Conservation (phyloP, 2,329 filamentous ascomycete genomes). For the Phyllosticta paracitricarpa region DNA sequence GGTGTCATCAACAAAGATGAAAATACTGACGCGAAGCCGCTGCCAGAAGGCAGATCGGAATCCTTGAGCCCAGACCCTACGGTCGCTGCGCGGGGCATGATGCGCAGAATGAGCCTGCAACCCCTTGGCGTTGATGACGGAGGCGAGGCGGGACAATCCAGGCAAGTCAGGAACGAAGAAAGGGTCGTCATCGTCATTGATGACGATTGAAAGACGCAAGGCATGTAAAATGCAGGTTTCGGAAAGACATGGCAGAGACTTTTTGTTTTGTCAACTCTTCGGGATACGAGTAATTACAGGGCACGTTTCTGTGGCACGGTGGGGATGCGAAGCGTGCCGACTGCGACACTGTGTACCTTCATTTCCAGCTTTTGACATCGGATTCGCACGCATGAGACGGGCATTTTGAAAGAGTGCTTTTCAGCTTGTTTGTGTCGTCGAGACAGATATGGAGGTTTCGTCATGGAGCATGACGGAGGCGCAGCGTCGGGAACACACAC, state of each 20-base stretch:
- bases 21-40: too few species aligned
- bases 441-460: not conserved
- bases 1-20: not conserved
- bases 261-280: not conserved
- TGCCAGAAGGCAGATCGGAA: not conserved
- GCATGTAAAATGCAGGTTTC: not conserved
- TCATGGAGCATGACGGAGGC: not conserved
- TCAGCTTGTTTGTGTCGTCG: not conserved
- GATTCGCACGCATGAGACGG: not conserved
- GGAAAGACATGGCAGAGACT: not conserved
- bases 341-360: not conserved
- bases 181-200: not conserved
- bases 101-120: not conserved
- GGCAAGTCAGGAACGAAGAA: not conserved
- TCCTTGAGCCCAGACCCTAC: not conserved
- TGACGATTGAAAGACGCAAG: not conserved
- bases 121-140: not conserved
- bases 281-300: not conserved
- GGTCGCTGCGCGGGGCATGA: not conserved
- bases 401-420: not conserved
- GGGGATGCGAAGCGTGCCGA: not conserved
- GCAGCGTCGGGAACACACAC: not conserved
- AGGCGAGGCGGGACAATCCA: not conserved
- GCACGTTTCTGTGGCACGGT: not conserved
- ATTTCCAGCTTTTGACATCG: not conserved